phyloP scores from a whole-genome alignment of 352 stramenopile genomes.

The Globisporangium paroecandrum region DNA sequence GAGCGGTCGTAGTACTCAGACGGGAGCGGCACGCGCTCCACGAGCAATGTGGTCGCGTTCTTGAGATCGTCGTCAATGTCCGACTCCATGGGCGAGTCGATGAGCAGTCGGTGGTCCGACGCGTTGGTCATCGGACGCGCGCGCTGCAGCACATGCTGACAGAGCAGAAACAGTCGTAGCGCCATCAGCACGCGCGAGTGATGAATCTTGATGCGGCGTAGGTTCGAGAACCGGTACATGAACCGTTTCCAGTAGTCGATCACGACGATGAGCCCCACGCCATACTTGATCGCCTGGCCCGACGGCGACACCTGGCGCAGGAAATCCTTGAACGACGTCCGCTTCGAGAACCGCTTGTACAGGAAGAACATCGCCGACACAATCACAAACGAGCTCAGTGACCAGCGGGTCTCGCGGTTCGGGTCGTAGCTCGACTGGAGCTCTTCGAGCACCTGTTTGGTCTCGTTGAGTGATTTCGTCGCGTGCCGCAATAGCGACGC shows the following conservation, averaged over 20 bases:
- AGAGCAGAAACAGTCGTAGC: slow-evolving; percentile 75
- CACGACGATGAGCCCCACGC: slow-evolving; percentile 40
- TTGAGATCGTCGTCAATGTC: slow-evolving; percentile 89
- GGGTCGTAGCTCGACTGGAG: slow-evolving; percentile 83
- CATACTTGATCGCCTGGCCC: slow-evolving; percentile 58
- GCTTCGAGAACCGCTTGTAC: slow-evolving; percentile 70
- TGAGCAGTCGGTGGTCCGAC: slow-evolving; percentile 75
- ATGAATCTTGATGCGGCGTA: slow-evolving; percentile 83
- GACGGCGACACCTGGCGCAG: slow-evolving; percentile 64
- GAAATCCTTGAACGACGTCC: slow-evolving; percentile 69
- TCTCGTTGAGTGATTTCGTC: slow-evolving; percentile 82
- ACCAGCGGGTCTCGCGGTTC: slow-evolving; percentile 83
- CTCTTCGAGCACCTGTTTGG: slow-evolving; percentile 68
- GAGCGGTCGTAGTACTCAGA: slow-evolving; percentile 84
- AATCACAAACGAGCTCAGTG: slow-evolving; percentile 62
- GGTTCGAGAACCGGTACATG: slow-evolving; percentile 80
- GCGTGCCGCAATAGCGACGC: slow-evolving; percentile 77
- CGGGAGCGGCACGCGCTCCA: slow-evolving; percentile 77
- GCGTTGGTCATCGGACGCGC: slow-evolving; percentile 63
- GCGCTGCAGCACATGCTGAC: slow-evolving; percentile 79
- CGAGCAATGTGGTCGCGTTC: slow-evolving; percentile 72
- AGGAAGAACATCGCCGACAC: slow-evolving; percentile 51
- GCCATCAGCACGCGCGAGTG: slow-evolving; percentile 83
- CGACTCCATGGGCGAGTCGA: slow-evolving; percentile 79
- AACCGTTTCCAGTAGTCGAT: slow-evolving; percentile 78